Evolutionary conservation across 441 rosid genomes (phyloP), one percentile per base, ranked within the genome.

Genomic region (Isatis lusitanica): DNA sequence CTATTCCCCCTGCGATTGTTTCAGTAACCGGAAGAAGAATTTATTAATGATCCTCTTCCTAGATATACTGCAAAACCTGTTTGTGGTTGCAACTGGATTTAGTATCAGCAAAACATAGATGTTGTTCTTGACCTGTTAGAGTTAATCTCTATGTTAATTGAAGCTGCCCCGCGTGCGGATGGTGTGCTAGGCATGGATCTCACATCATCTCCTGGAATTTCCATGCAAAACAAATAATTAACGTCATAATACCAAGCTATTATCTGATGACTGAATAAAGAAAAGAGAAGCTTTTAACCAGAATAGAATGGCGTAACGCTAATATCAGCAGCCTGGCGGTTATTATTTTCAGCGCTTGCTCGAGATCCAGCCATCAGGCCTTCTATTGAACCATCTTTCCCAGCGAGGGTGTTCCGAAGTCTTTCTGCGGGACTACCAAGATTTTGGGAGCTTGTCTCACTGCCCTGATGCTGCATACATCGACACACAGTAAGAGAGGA

Each of bases 161-260:
- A 71, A 44, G 56, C 75, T 62, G 78, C 68, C 42, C 82, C 84
- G 24, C 80, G 83, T 59, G 87, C 92, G 24, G 95, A 86, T 73
- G 83, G 88, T 31, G 92, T 88, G 78, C 97, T 88, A 38, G 89
- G 88, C 36, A 84, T 79, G 70, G 86, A 88, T 85, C 89, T 85
- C 72, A 74, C 68, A 5, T 83, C 91, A 65, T 86, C 90, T 79
- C 83, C 91, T 85, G 84, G 8, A 65, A 72, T 66, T 77, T 70
- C 63, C 64, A 62, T 63, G 30, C 17, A 75, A 44, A 52, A 1
- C 73, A 64, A 43, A 59, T 51, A 28, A n/a, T 12, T 52, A 36
- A 50, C 15, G 42, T 35, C 13, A 50, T 28, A 35, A 66, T 59
- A 36, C 68, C 47, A 33, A 64, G 47, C 53, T 66, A 21, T 55